Conservation (phyloP, 306 rosid species). For the Corylus heterophylla region DNA sequence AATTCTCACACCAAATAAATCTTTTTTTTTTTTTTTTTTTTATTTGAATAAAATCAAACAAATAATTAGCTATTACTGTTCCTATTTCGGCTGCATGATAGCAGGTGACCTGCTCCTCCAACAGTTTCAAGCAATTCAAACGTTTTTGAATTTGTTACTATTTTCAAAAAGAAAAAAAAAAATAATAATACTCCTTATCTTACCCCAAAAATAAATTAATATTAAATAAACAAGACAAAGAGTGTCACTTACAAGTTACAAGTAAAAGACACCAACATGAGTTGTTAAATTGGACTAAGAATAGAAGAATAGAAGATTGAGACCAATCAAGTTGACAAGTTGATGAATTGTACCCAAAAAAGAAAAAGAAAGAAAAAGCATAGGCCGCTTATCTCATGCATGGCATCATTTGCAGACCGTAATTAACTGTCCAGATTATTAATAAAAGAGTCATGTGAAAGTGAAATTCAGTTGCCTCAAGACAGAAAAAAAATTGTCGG, state of each 20-base stretch:
- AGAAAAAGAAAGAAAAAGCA: too few relatives aligned
- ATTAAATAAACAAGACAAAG: background rate
- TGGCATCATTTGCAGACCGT: background rate
- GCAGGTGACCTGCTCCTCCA: too few relatives aligned
- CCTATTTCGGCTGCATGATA: too few relatives aligned
- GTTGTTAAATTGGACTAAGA: background rate
- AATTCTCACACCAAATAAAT: background rate
- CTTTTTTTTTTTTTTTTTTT: too few relatives aligned
- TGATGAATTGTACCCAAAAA: background rate
- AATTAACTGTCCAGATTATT: too few relatives aligned
- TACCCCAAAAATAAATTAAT: background rate
- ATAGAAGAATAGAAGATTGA: background rate
- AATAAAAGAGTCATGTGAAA: too few relatives aligned
- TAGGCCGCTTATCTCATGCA: background rate
- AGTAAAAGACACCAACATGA: background rate
- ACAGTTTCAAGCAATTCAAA: constrained; percentile 2
- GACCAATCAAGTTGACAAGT: background rate
- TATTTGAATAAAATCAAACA: too few relatives aligned
- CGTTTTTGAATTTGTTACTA: background rate
- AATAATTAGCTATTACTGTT: too few relatives aligned
- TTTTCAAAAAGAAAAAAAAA: background rate
- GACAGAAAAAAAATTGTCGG: too few relatives aligned
- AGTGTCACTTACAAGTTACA: background rate
- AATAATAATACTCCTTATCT: background rate
- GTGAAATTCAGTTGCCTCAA: too few relatives aligned